Conservation (phyloP, 108 stramenopile genomes). For the Cyclotella kingstonii region DNA sequence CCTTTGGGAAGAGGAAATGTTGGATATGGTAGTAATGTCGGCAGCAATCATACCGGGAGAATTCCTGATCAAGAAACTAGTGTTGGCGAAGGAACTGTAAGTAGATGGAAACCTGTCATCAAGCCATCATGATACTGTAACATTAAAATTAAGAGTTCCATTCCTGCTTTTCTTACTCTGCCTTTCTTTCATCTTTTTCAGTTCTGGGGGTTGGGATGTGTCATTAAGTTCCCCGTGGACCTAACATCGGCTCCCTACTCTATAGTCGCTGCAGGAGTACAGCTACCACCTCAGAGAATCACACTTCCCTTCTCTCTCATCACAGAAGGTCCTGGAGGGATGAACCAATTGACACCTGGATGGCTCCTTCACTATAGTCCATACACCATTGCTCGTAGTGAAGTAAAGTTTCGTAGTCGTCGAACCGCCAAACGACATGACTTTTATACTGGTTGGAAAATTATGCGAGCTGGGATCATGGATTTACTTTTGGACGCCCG, state of each 20-base stretch:
- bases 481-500: slow-evolving; percentile 62
- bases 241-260: slow-evolving; percentile 83
- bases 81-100: slow-evolving; percentile 84
- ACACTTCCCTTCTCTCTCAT: slow-evolving; percentile 89
- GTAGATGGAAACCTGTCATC: too few species aligned
- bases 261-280: slow-evolving; percentile 89
- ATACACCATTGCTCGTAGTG: slow-evolving; percentile 82
- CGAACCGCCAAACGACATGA: slow-evolving; percentile 69
- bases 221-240: slow-evolving; percentile 92
- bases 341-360: slow-evolving; percentile 84
- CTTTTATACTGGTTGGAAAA: slow-evolving; percentile 79
- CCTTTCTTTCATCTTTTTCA: slow-evolving; percentile 1
- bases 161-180: not conserved
- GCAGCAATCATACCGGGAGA: slow-evolving; percentile 94
- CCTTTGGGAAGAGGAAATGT: slow-evolving; percentile 93
- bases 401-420: slow-evolving; percentile 78
- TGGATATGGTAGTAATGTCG: slow-evolving; percentile 93
- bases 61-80: slow-evolving; percentile 90
- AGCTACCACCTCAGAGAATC: slow-evolving; percentile 83
- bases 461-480: slow-evolving; percentile 61
- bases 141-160: too few species aligned
- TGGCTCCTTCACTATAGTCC: slow-evolving; percentile 86
- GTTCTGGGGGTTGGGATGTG: slow-evolving; percentile 87
- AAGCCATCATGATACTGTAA: too few species aligned
- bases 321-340: slow-evolving; percentile 42